A percentile compares a stretch with the other conserved stretches of the same genome.
Conservation (phyloP, 1,284 basidiomycete species). For the Tremellales sp. region DNA sequence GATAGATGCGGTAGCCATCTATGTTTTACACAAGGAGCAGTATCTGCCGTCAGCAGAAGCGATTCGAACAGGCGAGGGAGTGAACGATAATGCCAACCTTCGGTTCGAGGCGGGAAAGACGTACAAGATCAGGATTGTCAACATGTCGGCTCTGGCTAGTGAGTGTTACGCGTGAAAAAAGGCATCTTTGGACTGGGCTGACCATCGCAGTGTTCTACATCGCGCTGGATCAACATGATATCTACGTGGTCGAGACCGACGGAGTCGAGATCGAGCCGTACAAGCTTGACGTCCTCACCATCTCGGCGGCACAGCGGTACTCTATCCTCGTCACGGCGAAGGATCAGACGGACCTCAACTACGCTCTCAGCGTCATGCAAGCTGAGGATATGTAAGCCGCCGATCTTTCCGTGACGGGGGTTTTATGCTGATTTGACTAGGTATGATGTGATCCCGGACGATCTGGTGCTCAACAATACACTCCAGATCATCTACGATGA, state of each 20-base stretch:
- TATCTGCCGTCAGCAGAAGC: slow-evolving; percentile 57
- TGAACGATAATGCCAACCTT: slow-evolving; percentile 74
- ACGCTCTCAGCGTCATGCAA: slow-evolving; percentile 85
- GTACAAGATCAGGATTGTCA: slow-evolving; percentile 71
- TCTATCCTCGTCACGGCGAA: slow-evolving; percentile 84
- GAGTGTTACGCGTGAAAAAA: slow-evolving; percentile 7
- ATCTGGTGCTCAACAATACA: slow-evolving; percentile 73
- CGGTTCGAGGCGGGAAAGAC: slow-evolving; percentile 72
- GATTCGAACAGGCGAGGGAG: slow-evolving; percentile 57
- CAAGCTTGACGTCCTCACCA: slow-evolving; percentile 62
- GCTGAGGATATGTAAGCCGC: slow-evolving; percentile 55
- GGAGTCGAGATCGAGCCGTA: slow-evolving; percentile 75
- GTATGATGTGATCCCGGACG: slow-evolving; percentile 74
- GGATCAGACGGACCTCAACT: slow-evolving; percentile 78
- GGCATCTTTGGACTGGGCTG: background rate
- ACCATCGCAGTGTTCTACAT: slow-evolving; percentile 64
- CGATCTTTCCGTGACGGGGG: background rate
- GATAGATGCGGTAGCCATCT: slow-evolving; percentile 73
- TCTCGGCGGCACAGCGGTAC: slow-evolving; percentile 89
- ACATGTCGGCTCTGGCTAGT: slow-evolving; percentile 56
- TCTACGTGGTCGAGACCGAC: slow-evolving; percentile 84
- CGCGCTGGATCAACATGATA: slow-evolving; percentile 87
- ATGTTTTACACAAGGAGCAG: slow-evolving; percentile 65
- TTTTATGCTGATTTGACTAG: slow-evolving; percentile 48
- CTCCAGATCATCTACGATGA: slow-evolving; percentile 65